A percentile compares a stretch with the other conserved stretches of the same genome.
These are phyloP conservation scores for Sphaceloma murrayae DNA, from an alignment of 2,329 filamentous ascomycete genomes.

Conservation along the genomic window DNA sequence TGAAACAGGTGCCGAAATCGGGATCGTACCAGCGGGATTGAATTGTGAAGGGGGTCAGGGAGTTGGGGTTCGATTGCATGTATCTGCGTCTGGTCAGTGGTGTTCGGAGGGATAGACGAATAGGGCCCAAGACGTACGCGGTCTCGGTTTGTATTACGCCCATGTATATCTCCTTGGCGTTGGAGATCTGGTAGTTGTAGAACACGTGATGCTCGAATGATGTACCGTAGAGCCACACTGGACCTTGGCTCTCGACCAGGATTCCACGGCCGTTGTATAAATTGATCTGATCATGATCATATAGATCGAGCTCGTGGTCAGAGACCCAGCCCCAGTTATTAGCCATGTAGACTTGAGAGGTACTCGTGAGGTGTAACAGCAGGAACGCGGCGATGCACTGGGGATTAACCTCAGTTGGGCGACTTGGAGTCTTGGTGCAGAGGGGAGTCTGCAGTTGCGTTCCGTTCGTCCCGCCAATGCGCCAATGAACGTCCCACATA, in stretches of 20 bases:
- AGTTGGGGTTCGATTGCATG: constrained; percentile 74
- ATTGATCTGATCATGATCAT: constrained; percentile 62
- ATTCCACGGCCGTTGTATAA: constrained; percentile 82
- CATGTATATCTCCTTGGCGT: constrained; percentile 72
- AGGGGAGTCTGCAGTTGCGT: constrained; percentile 61
- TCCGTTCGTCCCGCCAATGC: constrained; percentile 44
- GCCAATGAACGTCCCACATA: constrained; percentile 49
- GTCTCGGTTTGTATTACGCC: constrained; percentile 82
- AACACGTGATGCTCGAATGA: constrained; percentile 50
- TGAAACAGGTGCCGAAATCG: constrained; percentile 53
- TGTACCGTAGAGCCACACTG: constrained; percentile 54
- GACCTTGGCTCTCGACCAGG: constrained; percentile 51
- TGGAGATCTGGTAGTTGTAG: constrained; percentile 75
- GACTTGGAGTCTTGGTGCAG: constrained; percentile 65
- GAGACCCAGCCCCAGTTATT: constrained; percentile 90
- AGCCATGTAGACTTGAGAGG: constrained; percentile 63
- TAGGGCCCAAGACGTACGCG: constrained; percentile 45
- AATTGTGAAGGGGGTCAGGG: constrained; percentile 54
- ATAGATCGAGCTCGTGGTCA: constrained; percentile 77
- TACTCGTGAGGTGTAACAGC: constrained; percentile 40
- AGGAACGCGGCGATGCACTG: constrained; percentile 64
- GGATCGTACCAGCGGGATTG: constrained; percentile 56
- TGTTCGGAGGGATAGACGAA: constrained; percentile 4
- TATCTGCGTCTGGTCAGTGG: constrained; percentile 30
- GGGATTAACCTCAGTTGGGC: constrained; percentile 41